A percentile compares a stretch with the other conserved stretches of the same genome.
Conservation (phyloP, 495 filamentous ascomycete species). For the Penicillium chermesinum region DNA sequence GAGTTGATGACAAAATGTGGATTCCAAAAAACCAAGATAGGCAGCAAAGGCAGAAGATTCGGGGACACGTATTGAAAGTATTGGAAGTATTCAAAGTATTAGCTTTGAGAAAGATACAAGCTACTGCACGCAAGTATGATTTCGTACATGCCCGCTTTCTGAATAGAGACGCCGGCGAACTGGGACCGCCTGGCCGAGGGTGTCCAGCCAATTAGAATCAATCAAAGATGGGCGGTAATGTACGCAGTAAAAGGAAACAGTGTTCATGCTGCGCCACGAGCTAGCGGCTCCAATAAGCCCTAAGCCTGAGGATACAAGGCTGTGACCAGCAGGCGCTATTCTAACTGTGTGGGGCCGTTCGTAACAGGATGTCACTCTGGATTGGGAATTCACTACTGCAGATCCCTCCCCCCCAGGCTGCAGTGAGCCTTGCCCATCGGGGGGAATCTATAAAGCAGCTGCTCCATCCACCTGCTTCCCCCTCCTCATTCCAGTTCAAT, state of each 20-base stretch:
- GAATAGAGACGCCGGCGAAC: neutral
- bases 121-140: neutral
- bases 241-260: conserved; percentile 3
- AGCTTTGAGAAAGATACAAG: neutral
- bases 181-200: neutral
- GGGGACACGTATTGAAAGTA: neutral
- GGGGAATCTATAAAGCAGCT: conserved; percentile 9
- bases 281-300: conserved; percentile 1
- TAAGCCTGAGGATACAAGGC: neutral
- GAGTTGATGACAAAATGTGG: conserved; percentile 9
- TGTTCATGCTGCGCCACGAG: conserved; percentile 18
- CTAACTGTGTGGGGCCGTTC: neutral
- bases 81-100: neutral
- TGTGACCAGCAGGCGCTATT: neutral
- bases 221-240: too few species aligned
- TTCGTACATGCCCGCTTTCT: neutral
- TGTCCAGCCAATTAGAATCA: too few species aligned
- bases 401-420: conserved; percentile 6
- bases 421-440: conserved; percentile 5
- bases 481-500: neutral
- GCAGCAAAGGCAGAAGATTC: conserved; percentile 4
- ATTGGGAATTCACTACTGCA: neutral
- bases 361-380: neutral
- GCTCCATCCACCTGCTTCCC: neutral
- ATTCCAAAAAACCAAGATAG: conserved; percentile 2